Conservation (phyloP, 768 basidiomycete genomes). For the Filobasidium wieringae region DNA sequence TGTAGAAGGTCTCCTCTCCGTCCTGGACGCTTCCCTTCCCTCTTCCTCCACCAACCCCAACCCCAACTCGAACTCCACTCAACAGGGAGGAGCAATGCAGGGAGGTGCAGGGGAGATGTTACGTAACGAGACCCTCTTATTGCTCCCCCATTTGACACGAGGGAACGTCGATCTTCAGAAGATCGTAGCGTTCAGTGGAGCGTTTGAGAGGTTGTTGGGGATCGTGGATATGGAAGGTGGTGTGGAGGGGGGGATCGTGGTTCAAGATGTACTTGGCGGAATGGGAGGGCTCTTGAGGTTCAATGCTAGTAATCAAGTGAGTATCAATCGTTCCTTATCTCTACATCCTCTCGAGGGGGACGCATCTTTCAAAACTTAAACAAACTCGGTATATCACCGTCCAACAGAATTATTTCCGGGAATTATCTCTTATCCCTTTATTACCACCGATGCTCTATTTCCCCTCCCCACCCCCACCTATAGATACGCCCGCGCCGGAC, state of each 20-base stretch:
- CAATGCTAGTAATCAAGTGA: slow-evolving; percentile 87
- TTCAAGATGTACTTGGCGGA: slow-evolving; percentile 72
- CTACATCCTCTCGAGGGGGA: neutral
- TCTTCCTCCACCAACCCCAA: slow-evolving; percentile 9
- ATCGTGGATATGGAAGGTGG: slow-evolving; percentile 81
- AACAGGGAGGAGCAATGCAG: slow-evolving; percentile 11
- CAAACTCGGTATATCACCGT: slow-evolving; percentile 13
- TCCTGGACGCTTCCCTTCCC: slow-evolving; percentile 18
- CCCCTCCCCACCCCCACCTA: slow-evolving; percentile 54
- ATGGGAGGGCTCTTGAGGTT: slow-evolving; percentile 78
- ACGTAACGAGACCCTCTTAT: slow-evolving; percentile 57
- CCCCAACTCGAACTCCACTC: neutral
- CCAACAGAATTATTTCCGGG: slow-evolving; percentile 83
- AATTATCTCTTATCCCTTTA: slow-evolving; percentile 57
- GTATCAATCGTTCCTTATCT: slow-evolving; percentile 6
- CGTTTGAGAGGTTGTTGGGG: slow-evolving; percentile 87
- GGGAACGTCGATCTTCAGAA: slow-evolving; percentile 93
- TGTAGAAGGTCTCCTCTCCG: slow-evolving; percentile 49
- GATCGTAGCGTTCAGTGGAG: slow-evolving; percentile 89
- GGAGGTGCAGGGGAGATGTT: slow-evolving; percentile 37
- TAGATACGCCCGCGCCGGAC: slow-evolving; percentile 49
- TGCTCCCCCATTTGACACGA: slow-evolving; percentile 66
- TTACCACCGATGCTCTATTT: slow-evolving; percentile 50
- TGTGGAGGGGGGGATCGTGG: slow-evolving; percentile 74
- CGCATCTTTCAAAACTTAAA: neutral